Conservation (phyloP, 169 alveolate genomes). For the Plasmodium ovale region DNA sequence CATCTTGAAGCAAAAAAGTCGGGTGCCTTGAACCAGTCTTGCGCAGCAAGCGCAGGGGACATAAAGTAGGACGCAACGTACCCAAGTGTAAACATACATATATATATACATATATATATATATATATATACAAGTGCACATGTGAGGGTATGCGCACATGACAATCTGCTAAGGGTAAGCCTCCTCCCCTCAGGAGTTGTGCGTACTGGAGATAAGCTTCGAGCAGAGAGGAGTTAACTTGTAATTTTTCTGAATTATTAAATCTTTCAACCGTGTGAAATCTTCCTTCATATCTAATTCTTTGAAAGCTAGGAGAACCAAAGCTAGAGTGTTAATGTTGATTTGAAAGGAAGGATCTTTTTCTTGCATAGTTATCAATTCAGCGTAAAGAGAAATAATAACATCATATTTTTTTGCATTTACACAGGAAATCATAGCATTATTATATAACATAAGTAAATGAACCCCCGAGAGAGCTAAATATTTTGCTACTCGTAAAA, state of each 20-base stretch:
- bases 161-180: too few relatives aligned
- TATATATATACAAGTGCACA: not conserved
- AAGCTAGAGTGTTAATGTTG: conserved; percentile 48
- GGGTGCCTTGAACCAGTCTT: too few relatives aligned
- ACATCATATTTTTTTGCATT: conserved; percentile 64
- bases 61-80: too few relatives aligned
- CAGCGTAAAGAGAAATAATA: conserved; percentile 65
- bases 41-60: too few relatives aligned
- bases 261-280: conserved; percentile 46
- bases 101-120: too few relatives aligned
- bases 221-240: conserved; percentile 66
- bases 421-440: conserved; percentile 49
- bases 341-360: conserved; percentile 30
- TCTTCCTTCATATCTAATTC: conserved; percentile 68
- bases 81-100: not conserved
- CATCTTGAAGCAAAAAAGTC: too few relatives aligned
- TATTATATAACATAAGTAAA: conserved; percentile 47
- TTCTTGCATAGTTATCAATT: conserved; percentile 52
- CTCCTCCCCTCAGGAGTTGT: not conserved
- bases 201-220: conserved; percentile 7
- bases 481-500: conserved; percentile 57
- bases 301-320: conserved; percentile 71
- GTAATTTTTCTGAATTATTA: conserved; percentile 69
- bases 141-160: too few relatives aligned
- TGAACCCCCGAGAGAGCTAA: conserved; percentile 2